Conservation (phyloP, 768 basidiomycete species). For the Lentinus brumalis region DNA sequence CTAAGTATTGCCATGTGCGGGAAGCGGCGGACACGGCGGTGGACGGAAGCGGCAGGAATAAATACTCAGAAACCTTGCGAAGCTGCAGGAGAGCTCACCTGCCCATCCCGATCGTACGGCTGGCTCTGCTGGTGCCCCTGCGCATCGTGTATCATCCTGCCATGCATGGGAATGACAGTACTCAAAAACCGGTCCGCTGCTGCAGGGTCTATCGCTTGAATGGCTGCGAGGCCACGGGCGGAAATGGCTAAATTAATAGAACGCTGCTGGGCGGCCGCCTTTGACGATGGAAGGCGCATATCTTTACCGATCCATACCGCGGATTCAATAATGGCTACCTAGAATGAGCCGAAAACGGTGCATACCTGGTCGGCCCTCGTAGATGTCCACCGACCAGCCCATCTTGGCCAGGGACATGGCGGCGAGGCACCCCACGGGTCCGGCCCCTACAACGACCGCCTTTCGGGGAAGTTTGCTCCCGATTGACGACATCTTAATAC, state of each 20-base stretch:
- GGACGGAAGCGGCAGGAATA: conserved; percentile 12
- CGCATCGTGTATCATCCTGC: conserved; percentile 89
- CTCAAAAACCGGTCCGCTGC: conserved; percentile 71
- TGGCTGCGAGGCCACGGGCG: conserved; percentile 86
- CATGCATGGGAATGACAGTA: conserved; percentile 89
- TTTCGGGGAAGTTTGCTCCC: conserved; percentile 33
- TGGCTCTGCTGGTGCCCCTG: conserved; percentile 79
- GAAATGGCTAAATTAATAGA: conserved; percentile 98
- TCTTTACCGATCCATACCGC: conserved; percentile 44
- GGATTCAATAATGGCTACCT: conserved; percentile 14
- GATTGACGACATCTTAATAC: conserved; percentile 5
- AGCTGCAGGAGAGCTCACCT: conserved; percentile 52
- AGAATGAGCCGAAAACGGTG: conserved; percentile 19
- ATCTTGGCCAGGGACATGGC: conserved; percentile 83
- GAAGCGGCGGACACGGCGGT: conserved; percentile 6
- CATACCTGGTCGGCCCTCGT: conserved; percentile 78
- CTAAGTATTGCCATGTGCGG: conserved; percentile 39
- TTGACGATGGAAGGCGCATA: conserved; percentile 71
- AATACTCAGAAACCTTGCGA: conserved; percentile 7
- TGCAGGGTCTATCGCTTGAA: conserved; percentile 76
- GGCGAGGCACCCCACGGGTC: conserved; percentile 92
- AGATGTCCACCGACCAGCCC: conserved; percentile 83
- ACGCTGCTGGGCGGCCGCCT: conserved; percentile 66
- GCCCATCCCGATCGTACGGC: conserved; percentile 83
- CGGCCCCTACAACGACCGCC: conserved; percentile 80